Conservation (phyloP, 495 filamentous ascomycete genomes). For the Aspergillus asperescens region DNA sequence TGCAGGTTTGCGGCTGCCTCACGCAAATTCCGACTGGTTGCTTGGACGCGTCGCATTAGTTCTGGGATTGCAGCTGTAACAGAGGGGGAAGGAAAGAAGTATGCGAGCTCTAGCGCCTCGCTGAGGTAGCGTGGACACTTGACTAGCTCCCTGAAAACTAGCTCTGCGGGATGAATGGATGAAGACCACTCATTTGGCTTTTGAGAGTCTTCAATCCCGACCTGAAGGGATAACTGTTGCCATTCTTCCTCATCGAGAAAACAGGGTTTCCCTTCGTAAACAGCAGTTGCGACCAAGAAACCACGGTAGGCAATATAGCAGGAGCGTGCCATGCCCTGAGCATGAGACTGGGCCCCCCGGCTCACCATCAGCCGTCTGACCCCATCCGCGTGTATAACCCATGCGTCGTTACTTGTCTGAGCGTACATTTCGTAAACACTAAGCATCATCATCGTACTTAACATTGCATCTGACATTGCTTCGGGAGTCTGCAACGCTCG, state of each 20-base stretch:
- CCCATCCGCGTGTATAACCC: constrained; percentile 31
- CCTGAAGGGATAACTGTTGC: constrained; percentile 19
- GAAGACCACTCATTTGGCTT: constrained; percentile 14
- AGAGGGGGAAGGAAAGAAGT: neutral
- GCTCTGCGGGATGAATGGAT: constrained; percentile 5
- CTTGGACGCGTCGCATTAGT: constrained; percentile 20
- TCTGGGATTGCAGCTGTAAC: constrained; percentile 1
- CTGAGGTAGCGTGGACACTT: constrained; percentile 32
- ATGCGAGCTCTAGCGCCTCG: constrained; percentile 17
- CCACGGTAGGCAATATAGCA: constrained; percentile 33
- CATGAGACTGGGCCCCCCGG: constrained; percentile 20
- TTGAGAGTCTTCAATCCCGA: constrained; percentile 25
- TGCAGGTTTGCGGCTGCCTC: constrained; percentile 17
- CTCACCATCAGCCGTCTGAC: constrained; percentile 29
- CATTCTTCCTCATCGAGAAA: constrained; percentile 32
- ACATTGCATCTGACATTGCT: constrained; percentile 28
- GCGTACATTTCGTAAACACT: constrained; percentile 37
- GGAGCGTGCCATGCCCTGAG: constrained; percentile 21
- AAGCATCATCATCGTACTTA: constrained; percentile 33
- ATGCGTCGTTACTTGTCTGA: constrained; percentile 26
- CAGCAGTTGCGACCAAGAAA: constrained; percentile 27
- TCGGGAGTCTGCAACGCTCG: constrained; percentile 20
- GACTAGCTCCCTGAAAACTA: constrained; percentile 28
- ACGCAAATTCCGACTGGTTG: constrained; percentile 15
- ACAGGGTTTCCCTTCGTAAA: constrained; percentile 27